phyloP scores from a whole-genome alignment of 2,329 filamentous ascomycete species.

The Colletotrichum limetticola region DNA sequence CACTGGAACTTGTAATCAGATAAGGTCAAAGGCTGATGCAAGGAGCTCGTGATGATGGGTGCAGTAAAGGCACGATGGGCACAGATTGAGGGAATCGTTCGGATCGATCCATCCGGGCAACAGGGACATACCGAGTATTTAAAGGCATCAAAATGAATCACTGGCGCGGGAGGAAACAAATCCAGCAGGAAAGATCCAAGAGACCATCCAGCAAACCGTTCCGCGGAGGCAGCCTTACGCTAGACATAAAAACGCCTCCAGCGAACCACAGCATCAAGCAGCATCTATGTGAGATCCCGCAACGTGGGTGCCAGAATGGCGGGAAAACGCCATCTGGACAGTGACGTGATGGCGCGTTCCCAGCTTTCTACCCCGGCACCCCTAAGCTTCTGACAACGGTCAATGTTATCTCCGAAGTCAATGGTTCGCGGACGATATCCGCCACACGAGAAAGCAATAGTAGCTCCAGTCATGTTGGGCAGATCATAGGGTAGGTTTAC shows the following conservation, averaged over 20 bases:
- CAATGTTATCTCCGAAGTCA: neutral
- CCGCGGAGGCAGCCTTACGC: conserved; percentile 21
- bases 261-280: neutral
- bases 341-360: conserved; percentile 26
- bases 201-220: neutral
- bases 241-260: neutral
- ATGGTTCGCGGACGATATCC: conserved; percentile 4
- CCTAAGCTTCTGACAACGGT: no score
- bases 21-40: neutral
- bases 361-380: neutral
- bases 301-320: neutral
- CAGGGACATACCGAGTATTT: neutral
- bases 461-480: neutral
- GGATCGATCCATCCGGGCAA: conserved; percentile 1
- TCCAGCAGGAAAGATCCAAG: neutral
- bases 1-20: neutral
- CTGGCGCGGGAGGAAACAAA: neutral
- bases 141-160: neutral
- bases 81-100: neutral
- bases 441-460: neutral
- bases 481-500: neutral
- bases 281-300: neutral
- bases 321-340: neutral
- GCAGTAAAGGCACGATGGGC: conserved; percentile 9
- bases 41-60: neutral